A percentile compares a stretch with the other conserved stretches of the same genome.
phyloP scores from a whole-genome alignment of 371 early-diverging fungal species.

The Entomophthora muscae region DNA sequence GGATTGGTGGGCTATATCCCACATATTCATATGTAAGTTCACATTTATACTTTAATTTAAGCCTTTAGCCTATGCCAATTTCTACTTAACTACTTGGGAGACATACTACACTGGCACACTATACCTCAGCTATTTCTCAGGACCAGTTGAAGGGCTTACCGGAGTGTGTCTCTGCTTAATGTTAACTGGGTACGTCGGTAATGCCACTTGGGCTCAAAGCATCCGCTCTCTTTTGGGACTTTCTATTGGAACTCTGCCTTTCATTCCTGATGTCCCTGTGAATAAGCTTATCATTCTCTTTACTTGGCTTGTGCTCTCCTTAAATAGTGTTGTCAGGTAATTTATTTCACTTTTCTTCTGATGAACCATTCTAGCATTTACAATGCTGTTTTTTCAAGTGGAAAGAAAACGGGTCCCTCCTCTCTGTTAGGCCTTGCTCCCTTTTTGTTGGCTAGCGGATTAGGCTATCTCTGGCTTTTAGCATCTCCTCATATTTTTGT shows the following conservation, averaged over 20 bases:
- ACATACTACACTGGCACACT: conserved; percentile 87
- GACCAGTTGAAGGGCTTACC: conserved; percentile 92
- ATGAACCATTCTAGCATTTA: conserved; percentile 17
- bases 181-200: conserved; percentile 39
- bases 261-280: conserved; percentile 5
- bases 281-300: conserved; percentile 35
- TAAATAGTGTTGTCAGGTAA: conserved; percentile 39
- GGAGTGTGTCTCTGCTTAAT: conserved; percentile 37
- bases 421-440: conserved; percentile 47
- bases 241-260: conserved; percentile 7
- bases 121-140: conserved; percentile 81
- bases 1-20: conserved; percentile 49
- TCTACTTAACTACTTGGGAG: conserved; percentile 90
- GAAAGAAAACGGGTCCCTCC: conserved; percentile 24
- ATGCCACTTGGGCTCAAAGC: conserved; percentile 10
- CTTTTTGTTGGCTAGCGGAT: conserved; percentile 28
- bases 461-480: conserved; percentile 44
- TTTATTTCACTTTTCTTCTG: conserved; percentile 6
- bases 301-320: conserved; percentile 29
- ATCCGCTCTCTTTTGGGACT: conserved; percentile 8
- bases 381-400: conserved; percentile 29
- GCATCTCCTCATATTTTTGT: conserved; percentile 44
- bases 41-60: conserved; percentile 4
- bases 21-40: conserved; percentile 18
- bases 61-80: conserved; percentile 48